Percentiles rank a stretch among this genome's conserved stretches.
phyloP scores from a whole-genome alignment of 23 red algal genomes.

The Gracilaria gracilis region DNA sequence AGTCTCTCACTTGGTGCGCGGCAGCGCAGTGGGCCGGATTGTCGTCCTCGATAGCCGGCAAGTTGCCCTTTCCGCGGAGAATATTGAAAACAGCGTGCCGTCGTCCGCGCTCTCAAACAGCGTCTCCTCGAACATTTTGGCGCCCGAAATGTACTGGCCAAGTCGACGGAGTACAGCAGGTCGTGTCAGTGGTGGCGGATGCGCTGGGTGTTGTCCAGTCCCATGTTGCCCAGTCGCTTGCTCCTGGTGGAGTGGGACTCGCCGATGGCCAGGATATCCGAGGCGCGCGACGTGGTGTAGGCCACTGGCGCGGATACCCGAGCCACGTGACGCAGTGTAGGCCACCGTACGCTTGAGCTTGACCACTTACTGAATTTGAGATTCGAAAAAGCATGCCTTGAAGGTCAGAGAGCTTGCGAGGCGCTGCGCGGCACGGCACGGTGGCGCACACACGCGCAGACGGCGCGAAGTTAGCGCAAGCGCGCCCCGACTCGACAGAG shows the following conservation, averaged over 20 bases:
- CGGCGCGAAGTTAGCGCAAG: not conserved
- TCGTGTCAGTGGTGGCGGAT: conserved; percentile 86
- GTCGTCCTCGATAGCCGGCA: conserved; percentile 93
- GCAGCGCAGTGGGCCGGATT: conserved; percentile 79
- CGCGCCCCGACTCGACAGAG: not conserved
- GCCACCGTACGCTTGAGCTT: conserved; percentile 83
- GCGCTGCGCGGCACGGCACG: not conserved
- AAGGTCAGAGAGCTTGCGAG: conserved; percentile 57
- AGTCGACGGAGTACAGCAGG: conserved; percentile 88
- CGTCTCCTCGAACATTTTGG: conserved; percentile 95
- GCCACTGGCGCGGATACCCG: conserved; percentile 92
- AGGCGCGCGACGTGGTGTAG: conserved; percentile 71
- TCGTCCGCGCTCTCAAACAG: conserved; percentile 80
- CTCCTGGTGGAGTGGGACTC: conserved; percentile 96
- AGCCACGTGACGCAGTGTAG: conserved; percentile 71
- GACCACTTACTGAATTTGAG: conserved; percentile 64
- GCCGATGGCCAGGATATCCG: conserved; percentile 91
- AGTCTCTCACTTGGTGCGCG: conserved; percentile 79
- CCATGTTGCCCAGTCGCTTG: conserved; percentile 86
- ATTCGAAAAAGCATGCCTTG: conserved; percentile 75
- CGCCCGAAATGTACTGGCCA: conserved; percentile 89
- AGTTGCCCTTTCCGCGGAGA: conserved; percentile 77
- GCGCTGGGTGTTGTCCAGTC: conserved; percentile 92
- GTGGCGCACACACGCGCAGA: not conserved
- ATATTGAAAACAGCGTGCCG: conserved; percentile 86